phyloP scores from a whole-genome alignment of 805 yeast species.

The Kodamaea hsintzibuensis region DNA sequence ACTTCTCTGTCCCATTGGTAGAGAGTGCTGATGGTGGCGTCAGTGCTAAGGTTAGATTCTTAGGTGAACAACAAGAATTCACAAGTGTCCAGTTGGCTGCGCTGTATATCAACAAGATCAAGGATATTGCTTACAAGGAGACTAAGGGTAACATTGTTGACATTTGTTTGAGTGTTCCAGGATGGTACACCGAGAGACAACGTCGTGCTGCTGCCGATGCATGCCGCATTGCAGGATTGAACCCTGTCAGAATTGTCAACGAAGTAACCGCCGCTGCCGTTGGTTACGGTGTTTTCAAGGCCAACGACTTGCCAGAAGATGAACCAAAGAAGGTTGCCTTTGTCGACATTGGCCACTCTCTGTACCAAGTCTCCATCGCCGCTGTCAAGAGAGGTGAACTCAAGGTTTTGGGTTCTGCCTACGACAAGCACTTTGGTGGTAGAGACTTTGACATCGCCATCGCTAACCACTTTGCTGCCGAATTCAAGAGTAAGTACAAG shows the following conservation, averaged over 20 bases:
- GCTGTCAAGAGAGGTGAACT: slow-evolving; percentile 96
- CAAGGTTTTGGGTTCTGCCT: slow-evolving; percentile 88
- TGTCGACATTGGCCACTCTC: slow-evolving; percentile 96
- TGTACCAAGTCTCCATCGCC: slow-evolving; percentile 86
- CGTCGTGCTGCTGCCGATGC: slow-evolving; percentile 97
- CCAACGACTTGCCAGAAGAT: slow-evolving; percentile 89
- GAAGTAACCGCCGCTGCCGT: slow-evolving; percentile 99
- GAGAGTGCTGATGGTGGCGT: slow-evolving; percentile 71
- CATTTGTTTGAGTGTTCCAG: slow-evolving; percentile 93
- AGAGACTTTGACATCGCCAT: slow-evolving; percentile 93
- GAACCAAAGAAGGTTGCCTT: slow-evolving; percentile 88
- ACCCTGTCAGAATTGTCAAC: slow-evolving; percentile 97
- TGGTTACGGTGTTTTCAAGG: slow-evolving; percentile 97
- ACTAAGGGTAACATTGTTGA: slow-evolving; percentile 81
- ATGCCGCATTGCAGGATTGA: slow-evolving; percentile 91
- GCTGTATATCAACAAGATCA: slow-evolving; percentile 91
- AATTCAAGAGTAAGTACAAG: slow-evolving; percentile 88
- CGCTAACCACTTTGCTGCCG: slow-evolving; percentile 92
- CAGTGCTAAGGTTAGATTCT: slow-evolving; percentile 83
- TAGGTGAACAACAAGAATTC: slow-evolving; percentile 76
- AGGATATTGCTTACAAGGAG: slow-evolving; percentile 76
- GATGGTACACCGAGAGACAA: slow-evolving; percentile 95
- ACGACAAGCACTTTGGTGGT: slow-evolving; percentile 97
- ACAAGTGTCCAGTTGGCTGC: slow-evolving; percentile 90
- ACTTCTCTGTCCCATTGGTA: slow-evolving; percentile 69